A percentile compares a stretch with the other conserved stretches of the same genome.
Conservation (phyloP, 2,329 filamentous ascomycete genomes). For the Zasmidium citrigriseum region DNA sequence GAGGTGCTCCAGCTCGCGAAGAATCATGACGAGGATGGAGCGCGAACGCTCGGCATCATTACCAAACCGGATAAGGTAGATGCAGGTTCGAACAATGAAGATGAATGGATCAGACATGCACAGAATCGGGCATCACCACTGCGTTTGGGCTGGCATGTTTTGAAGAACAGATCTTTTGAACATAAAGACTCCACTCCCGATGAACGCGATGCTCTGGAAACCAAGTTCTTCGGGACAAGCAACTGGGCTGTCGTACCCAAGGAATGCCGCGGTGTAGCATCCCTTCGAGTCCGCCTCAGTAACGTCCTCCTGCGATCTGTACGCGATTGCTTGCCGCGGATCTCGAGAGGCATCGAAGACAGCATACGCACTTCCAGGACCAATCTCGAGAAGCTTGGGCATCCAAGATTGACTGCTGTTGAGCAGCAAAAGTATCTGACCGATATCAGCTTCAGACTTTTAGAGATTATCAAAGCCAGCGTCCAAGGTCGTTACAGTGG, state of each 20-base stretch:
- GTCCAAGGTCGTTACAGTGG: background rate
- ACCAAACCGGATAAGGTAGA: constrained; percentile 37
- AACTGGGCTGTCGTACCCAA: background rate
- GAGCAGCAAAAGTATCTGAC: background rate
- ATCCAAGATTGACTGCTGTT: background rate
- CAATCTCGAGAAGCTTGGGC: background rate
- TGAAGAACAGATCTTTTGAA: constrained; percentile 7
- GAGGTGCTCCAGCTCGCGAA: constrained; percentile 44
- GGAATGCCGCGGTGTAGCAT: background rate
- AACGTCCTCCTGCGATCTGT: background rate
- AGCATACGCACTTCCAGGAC: background rate
- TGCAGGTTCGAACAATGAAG: constrained; percentile 10
- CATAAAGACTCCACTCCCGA: background rate
- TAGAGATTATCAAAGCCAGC: background rate
- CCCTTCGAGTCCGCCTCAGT: background rate
- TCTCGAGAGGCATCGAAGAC: background rate
- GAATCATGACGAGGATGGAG: constrained; percentile 29
- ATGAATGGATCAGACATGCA: background rate
- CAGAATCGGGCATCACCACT: background rate
- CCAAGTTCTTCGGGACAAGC: background rate
- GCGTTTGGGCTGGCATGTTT: constrained; percentile 9
- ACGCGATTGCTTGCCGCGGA: background rate
- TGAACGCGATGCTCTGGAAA: background rate
- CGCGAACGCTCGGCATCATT: constrained; percentile 36
- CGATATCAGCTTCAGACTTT: background rate